A percentile compares a stretch with the other conserved stretches of the same genome.
phyloP scores from a whole-genome alignment of 345 rosid genomes.

The Eucalyptus pumila region DNA sequence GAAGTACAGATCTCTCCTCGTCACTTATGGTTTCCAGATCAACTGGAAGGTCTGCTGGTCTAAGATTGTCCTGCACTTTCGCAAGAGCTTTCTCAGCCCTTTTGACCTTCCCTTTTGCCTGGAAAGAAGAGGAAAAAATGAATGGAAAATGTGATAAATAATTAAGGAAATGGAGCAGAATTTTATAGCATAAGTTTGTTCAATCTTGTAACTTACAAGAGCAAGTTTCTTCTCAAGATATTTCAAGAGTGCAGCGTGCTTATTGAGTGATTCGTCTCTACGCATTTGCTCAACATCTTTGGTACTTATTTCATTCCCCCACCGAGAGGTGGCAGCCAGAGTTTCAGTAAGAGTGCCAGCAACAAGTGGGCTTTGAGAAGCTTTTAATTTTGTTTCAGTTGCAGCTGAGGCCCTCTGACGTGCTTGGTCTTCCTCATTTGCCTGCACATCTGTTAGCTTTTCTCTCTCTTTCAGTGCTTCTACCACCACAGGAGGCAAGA shows the following conservation, averaged over 20 bases:
- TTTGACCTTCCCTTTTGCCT: constrained; percentile 66
- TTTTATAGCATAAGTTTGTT: neutral
- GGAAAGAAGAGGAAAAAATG: neutral
- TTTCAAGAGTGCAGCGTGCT: constrained; percentile 38
- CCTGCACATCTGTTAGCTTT: constrained; percentile 32
- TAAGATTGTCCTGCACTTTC: constrained; percentile 59
- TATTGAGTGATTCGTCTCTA: constrained; percentile 40
- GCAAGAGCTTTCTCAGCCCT: constrained; percentile 56
- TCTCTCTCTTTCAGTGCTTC: constrained; percentile 53
- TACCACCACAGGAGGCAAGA: constrained; percentile 58
- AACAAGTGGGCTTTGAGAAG: constrained; percentile 24
- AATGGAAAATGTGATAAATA: neutral
- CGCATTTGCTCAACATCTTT: constrained; percentile 52
- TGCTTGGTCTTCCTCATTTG: constrained; percentile 70
- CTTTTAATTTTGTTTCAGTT: constrained; percentile 13
- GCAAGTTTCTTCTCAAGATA: constrained; percentile 56
- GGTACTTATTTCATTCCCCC: constrained; percentile 52
- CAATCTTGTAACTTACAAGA: constrained; percentile 33
- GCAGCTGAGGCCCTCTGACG: constrained; percentile 34
- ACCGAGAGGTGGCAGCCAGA: constrained; percentile 60
- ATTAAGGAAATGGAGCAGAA: neutral
- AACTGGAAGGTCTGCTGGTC: constrained; percentile 67
- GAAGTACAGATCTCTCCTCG: constrained; percentile 77
- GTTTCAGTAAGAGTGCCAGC: constrained; percentile 95
- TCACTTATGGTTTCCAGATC: constrained; percentile 74